Conservation (phyloP, 2,329 filamentous ascomycete species). For the Colletotrichum sp. region DNA sequence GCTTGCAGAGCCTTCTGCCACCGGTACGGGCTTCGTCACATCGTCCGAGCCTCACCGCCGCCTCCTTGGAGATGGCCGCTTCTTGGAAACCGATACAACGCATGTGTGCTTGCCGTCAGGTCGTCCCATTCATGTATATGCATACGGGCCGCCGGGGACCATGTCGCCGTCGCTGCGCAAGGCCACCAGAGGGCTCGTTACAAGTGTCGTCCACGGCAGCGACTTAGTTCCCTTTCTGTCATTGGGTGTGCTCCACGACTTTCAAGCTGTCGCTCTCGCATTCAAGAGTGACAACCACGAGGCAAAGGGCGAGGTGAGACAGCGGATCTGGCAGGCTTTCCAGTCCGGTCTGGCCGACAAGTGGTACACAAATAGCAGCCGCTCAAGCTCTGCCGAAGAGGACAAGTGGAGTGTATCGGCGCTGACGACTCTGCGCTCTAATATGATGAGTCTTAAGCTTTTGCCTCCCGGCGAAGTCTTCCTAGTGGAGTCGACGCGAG, state of each 20-base stretch:
- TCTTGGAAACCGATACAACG: conserved; percentile 18
- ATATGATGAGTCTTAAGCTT: conserved; percentile 73
- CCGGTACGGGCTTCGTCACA: conserved; percentile 66
- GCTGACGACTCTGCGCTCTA: conserved; percentile 67
- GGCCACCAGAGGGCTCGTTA: conserved; percentile 76
- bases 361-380: conserved; percentile 54
- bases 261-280: conserved; percentile 73
- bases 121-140: conserved; percentile 78
- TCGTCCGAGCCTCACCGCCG: conserved; percentile 52
- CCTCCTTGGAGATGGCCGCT: conserved; percentile 36
- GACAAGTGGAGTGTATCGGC: conserved; percentile 73
- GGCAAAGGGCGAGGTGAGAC: conserved; percentile 70
- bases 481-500: conserved; percentile 69
- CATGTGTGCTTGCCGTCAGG: conserved; percentile 65
- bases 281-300: conserved; percentile 75
- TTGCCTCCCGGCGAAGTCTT: conserved; percentile 81
- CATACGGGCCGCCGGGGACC: conserved; percentile 76
- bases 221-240: conserved; percentile 78
- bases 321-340: conserved; percentile 69
- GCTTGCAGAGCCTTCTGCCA: conserved; percentile 66
- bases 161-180: conserved; percentile 73
- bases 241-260: conserved; percentile 75
- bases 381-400: conserved; percentile 53
- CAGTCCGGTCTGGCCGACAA: conserved; percentile 65
- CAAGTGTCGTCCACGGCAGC: conserved; percentile 73